Base-by-base conservation (phyloP, 176 grass and related monocot genomes). In the Eleusine indica region DNA sequence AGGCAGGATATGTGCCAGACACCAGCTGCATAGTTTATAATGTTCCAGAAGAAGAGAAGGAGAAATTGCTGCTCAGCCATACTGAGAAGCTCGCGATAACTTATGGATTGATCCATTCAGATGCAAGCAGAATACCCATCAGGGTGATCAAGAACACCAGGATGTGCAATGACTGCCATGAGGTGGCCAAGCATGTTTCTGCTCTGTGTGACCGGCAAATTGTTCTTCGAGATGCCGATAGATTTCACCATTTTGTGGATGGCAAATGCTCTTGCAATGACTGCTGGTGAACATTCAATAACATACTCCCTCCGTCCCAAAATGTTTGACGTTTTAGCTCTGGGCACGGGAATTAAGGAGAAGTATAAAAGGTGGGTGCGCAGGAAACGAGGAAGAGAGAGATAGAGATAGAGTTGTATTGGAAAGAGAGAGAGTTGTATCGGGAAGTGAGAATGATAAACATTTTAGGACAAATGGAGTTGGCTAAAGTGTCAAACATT, bases 131-230 rank as follows among this genome's bases (percentile, higher is more conserved):
- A 10, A 13, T 6, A 73, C 83, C 88, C 51, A 73, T 97, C 25
- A 92, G 92, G 88, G 94, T 97, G 81, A 87, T 97, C 15, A 97
- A 97, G 79, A 94, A 92, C 76, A 89, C 88, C 57, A 89, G 94
- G 76, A 86, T 94, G 88, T 94, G 92, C 83, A 92, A 87, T 32
- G 94, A 97, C 80, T 94, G 94, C 51, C 94, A 97, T 44, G 89
- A 73, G 62, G 79, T 88, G 70, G 90, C 88, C 16, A 94, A 94
- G 78, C 83, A 92, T 7, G 61, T 92, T 16, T 94, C 91, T 7
- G 57, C 71, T 7, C 13, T 92, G n/a, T 86, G 85, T 25, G 80
- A 74, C 4, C 73, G 68, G 1, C 73, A 92, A 47, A 92, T 97
- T 54, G 84, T 90, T 70, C 87, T 97, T 5, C 78, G 92, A 18